phyloP scores from a whole-genome alignment of 768 basidiomycete species.

The Mycena floridula region DNA sequence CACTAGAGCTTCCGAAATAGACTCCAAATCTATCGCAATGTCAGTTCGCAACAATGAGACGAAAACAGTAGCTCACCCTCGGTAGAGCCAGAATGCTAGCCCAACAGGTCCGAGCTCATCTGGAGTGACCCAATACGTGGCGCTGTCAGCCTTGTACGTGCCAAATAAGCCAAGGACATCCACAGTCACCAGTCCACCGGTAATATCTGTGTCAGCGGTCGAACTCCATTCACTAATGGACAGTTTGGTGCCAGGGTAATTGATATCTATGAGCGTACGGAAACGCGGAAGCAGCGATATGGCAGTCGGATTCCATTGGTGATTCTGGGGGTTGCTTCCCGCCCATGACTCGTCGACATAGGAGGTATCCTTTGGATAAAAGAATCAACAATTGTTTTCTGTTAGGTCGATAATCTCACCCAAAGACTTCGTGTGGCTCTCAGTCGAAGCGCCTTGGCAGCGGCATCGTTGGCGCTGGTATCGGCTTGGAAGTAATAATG shows the following conservation, averaged over 20 bases:
- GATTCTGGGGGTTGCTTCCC: constrained; percentile 35
- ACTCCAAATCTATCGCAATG: constrained; percentile 31
- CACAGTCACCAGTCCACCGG: constrained; percentile 46
- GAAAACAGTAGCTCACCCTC: constrained; percentile 31
- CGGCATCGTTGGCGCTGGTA: constrained; percentile 45
- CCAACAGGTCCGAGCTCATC: constrained; percentile 43
- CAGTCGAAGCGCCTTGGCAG: constrained; percentile 43
- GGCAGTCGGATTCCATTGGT: constrained; percentile 37
- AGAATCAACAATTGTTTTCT: constrained; percentile 1
- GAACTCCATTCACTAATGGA: constrained; percentile 50
- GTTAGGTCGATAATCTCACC: constrained; percentile 21
- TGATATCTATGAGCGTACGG: constrained; percentile 36
- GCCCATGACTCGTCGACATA: constrained; percentile 55
- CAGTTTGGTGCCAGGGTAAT: constrained; percentile 51
- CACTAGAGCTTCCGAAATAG: constrained; percentile 37
- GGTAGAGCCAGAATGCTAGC: constrained; percentile 49
- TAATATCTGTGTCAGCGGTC: constrained; percentile 41
- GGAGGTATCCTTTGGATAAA: constrained; percentile 27
- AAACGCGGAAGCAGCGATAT: constrained; percentile 46
- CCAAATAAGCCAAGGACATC: constrained; percentile 50
- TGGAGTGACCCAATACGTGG: constrained; percentile 48
- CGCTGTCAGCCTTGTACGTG: constrained; percentile 38
- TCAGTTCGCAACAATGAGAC: neutral
- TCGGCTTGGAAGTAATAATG: constrained; percentile 52
- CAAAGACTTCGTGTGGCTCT: constrained; percentile 46